Conservation (phyloP, 257 asterid species). For the Solanum clarkiae region DNA sequence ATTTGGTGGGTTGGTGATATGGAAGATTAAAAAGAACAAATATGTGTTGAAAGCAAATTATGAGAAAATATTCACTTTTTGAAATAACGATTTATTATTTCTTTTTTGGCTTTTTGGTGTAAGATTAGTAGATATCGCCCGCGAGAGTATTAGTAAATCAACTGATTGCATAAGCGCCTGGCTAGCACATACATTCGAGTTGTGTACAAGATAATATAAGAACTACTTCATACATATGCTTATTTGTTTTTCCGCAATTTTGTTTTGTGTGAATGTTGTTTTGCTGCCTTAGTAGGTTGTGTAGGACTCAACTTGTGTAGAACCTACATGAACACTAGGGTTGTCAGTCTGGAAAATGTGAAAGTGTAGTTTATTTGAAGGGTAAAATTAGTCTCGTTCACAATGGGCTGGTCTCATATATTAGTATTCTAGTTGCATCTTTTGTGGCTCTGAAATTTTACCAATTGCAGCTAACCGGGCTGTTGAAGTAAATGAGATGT, state of each 20-base stretch:
- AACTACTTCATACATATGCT: not conserved
- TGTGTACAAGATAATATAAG: not conserved
- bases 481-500: conserved; percentile 90
- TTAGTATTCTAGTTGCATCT: not conserved
- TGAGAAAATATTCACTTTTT: not conserved
- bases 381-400: not conserved
- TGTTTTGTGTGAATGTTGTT: not conserved
- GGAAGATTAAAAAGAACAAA: not conserved
- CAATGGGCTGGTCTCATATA: not conserved
- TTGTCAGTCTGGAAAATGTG: not conserved
- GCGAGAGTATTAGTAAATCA: not conserved
- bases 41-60: not conserved
- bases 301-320: not conserved
- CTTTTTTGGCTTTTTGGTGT: not conserved
- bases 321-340: not conserved
- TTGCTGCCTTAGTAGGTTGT: not conserved
- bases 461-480: conserved; percentile 59
- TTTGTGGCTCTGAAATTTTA: not conserved
- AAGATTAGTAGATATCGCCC: not conserved
- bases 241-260: not conserved
- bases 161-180: not conserved
- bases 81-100: not conserved
- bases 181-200: not conserved
- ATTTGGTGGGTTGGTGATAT: not conserved
- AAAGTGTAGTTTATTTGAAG: not conserved